Evolutionary conservation across 345 rosid species (phyloP), one percentile per base, ranked within the genome.

Genomic region (Eucalyptus cloeziana): DNA sequence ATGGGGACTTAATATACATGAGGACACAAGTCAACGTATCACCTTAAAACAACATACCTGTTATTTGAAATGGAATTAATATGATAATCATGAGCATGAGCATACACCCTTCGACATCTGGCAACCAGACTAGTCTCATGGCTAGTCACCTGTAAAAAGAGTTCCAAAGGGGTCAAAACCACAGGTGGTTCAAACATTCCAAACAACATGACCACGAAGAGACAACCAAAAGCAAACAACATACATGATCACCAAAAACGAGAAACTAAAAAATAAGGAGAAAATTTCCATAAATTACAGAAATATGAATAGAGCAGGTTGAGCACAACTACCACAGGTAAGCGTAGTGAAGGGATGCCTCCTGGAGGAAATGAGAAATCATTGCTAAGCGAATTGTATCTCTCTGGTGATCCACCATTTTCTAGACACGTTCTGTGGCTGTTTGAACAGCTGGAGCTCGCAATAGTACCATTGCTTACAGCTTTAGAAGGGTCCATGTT

Each of bases 61-160:
- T 97, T 98, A 92, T 93, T 97, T 86, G 99, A 98, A 89, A 98
- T 98, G 54, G 99, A 98, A 94, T 97, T 97, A 91, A 98, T 96
- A 92, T 98, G 99, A 94, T 98, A 98, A 92, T 98, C 99, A 93
- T 98, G 99, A 88, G 99, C 99, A 91, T 98, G 99, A 86, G 99
- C 96, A 94, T 97, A 98, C 49, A 97, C 96, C 93, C 99, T 95
- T 79, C 99, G 97, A 91, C 99, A 97, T 94, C 98, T 93, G 49
- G 99, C 99, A 90, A 98, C 88, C 90, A 94, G 92, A 93, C 93
- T 97, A 37, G 96, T 95, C 94, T 98, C 99, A 49, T 90, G 94
- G 92, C 96, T 94, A 85, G 96, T 94, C 88, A 97, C 97, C 99
- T 98, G 93, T 19, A 91, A 22, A 76, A 87, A 22, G 51, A 60